Conservation (phyloP, 306 rosid genomes). For the Lathyrus tuberosus region DNA sequence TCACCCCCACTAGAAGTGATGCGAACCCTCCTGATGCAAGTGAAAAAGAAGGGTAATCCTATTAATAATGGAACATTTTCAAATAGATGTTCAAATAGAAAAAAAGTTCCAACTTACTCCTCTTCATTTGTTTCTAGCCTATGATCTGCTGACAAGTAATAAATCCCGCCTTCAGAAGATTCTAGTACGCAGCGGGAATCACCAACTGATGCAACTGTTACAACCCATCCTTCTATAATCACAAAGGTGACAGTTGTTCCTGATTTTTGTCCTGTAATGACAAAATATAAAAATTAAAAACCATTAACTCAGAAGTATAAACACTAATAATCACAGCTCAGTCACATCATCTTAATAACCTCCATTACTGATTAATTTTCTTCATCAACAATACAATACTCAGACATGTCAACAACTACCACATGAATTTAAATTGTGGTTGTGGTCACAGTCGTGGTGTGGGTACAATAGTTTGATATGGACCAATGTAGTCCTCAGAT, state of each 20-base stretch:
- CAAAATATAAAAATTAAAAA: neutral
- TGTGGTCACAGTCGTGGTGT: neutral
- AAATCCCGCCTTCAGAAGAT: constrained; percentile 85
- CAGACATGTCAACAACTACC: constrained; percentile 17
- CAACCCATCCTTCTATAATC: constrained; percentile 95
- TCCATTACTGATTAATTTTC: constrained; percentile 10
- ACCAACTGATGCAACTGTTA: constrained; percentile 98
- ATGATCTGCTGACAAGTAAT: constrained; percentile 97
- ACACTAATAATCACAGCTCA: constrained; percentile 8
- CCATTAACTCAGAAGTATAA: constrained; percentile 5
- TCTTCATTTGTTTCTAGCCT: constrained; percentile 93
- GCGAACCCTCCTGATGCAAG: constrained; percentile 74
- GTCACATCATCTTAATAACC: constrained; percentile 12
- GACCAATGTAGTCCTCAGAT: constrained; percentile 4
- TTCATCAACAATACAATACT: constrained; percentile 23
- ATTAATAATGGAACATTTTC: constrained; percentile 17
- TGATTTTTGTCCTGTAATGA: constrained; percentile 71
- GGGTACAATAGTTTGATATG: neutral
- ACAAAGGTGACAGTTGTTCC: constrained; percentile 98
- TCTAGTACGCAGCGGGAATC: constrained; percentile 95
- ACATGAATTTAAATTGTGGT: constrained; percentile 20
- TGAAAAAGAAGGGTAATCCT: constrained; percentile 31
- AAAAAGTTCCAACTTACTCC: constrained; percentile 65
- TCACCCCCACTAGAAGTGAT: constrained; percentile 95
- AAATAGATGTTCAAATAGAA: constrained; percentile 24